phyloP scores from a whole-genome alignment of 2,329 filamentous ascomycete genomes.

The Boeremia exigua region DNA sequence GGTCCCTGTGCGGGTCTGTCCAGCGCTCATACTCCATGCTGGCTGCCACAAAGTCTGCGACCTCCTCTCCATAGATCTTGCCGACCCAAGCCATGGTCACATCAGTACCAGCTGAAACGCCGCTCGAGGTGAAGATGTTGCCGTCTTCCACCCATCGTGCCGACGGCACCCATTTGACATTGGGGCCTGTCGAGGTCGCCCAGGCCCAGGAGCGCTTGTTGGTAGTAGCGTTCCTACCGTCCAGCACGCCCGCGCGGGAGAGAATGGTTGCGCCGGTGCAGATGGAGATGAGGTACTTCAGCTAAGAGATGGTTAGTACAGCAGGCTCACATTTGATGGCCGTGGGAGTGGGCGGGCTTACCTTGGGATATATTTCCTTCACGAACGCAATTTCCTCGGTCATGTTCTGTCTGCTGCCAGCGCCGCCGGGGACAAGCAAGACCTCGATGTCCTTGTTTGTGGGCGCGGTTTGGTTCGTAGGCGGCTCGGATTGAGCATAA shows the following conservation, averaged over 20 bases:
- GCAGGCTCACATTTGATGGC: background rate
- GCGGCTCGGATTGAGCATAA: conserved; percentile 5
- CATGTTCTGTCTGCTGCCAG: conserved; percentile 51
- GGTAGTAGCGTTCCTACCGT: conserved; percentile 67
- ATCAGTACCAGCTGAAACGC: conserved; percentile 68
- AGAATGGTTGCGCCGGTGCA: conserved; percentile 69
- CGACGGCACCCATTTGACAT: conserved; percentile 61
- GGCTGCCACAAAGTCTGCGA: conserved; percentile 56
- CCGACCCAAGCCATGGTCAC: conserved; percentile 63
- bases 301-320: conserved; percentile 2
- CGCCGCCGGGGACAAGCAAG: conserved; percentile 69
- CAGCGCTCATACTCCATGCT: conserved; percentile 64
- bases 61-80: conserved; percentile 60
- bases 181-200: conserved; percentile 56
- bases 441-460: conserved; percentile 58
- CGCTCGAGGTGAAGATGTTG: conserved; percentile 70
- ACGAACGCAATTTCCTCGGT: conserved; percentile 57
- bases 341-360: conserved; percentile 31
- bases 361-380: conserved; percentile 53
- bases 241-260: conserved; percentile 65
- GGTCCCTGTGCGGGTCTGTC: conserved; percentile 58
- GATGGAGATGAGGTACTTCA: conserved; percentile 65
- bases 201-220: conserved; percentile 65
- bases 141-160: conserved; percentile 69
- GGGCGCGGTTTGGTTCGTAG: conserved; percentile 13